Evolutionary conservation across 1,284 basidiomycete genomes (phyloP), one percentile per base, ranked within the genome.

Genomic region (Papiliotrema fonsecae): DNA sequence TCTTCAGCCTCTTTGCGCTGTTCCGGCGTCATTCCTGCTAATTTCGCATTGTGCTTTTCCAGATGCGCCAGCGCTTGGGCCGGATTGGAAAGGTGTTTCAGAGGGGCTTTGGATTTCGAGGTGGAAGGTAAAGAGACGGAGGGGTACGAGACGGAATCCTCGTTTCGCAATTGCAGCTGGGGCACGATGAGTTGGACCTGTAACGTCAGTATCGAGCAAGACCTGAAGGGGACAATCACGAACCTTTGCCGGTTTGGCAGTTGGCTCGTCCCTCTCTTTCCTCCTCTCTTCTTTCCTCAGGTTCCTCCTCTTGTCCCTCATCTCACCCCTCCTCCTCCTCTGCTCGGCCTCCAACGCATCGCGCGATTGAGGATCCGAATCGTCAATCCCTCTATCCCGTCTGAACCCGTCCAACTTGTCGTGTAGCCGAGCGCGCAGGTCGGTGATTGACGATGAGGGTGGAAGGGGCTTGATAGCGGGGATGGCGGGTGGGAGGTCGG

Each of bases 331-430:
- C 61, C 87, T 83, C 61, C 73, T 73, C 58, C 89, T 76, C 47
- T 86, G 78, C 69, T 89, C 86, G 62, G 89, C 87, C 49, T 93
- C 71, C 45, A 96, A 69, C 56, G 84, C 87, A 61, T 93, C 90
- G 63, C 81, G 82, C 57, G 82, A 65, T 35, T 62, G 60, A 14
- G 64, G 56, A 21, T 43, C 54, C 14, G 31, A 49, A 9, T 47
- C 59, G 35, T 57, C 56, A 7, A 31, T 45, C 25, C 54, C 46
- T 28, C 79, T 77, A 54, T 83, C 81, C 30, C 62, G 57, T 44
- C 72, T 62, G 55, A 92, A 78, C n/a, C 78, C 65, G 9, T 82
- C 82, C 69, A 94, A 88, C 49, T 84, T 82, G 4, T 80, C 78
- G 49, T 88, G 87, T 45, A 94, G 73, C 66, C 88, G 90, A 39